Base-by-base conservation (phyloP, 768 basidiomycete species). In the Pisolithus tinctorius region DNA sequence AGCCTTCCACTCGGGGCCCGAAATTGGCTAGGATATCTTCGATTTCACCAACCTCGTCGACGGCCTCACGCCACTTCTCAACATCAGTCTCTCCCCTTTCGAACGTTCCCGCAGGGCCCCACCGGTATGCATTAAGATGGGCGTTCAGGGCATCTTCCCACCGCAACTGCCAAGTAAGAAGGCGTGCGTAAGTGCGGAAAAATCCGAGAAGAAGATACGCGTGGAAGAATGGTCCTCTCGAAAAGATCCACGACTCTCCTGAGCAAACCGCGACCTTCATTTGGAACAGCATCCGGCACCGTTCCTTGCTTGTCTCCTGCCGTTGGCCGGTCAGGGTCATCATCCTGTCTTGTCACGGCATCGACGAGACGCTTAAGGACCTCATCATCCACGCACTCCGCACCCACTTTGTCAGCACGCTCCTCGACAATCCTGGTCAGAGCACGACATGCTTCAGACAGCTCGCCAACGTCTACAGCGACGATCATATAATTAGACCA, bases 401-500 rank as follows among this genome's bases (percentile, higher is more conserved):
- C 79, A 25, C 78, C 76, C 6, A 64, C 58, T 54, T 76, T 74
- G 47, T 64, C 63, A 26, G 57, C 60, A 9, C 69, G 55, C 49
- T 70, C 69, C 57, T 94, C 90, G 36, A 97, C 80, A 51, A 97
- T 76, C 3, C 93, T 84, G 0, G 78, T 77, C 20, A 92, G 74
- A 0, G 94, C 95, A 37, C 90, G 84, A 52, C 82, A 84, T 0
- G 92, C 85, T 63, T 99, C 95, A 1, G 81, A 75, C 45, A 97
- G 76, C 63, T 98, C 93, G 6, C 94, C 95, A 17, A 97, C 88
- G 58, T 97, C 93, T 68, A 96, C 75, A 4, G 90, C 79, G 26
- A 98, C 85, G 61, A 96, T 74, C 86, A 91, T 93, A 74, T 93
- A 98, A 73, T 99, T 99, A 54, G 78, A 77, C 96, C 96, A 99